Base-by-base conservation (phyloP, 2,329 filamentous ascomycete species). In the Alternaria metachromatica region DNA sequence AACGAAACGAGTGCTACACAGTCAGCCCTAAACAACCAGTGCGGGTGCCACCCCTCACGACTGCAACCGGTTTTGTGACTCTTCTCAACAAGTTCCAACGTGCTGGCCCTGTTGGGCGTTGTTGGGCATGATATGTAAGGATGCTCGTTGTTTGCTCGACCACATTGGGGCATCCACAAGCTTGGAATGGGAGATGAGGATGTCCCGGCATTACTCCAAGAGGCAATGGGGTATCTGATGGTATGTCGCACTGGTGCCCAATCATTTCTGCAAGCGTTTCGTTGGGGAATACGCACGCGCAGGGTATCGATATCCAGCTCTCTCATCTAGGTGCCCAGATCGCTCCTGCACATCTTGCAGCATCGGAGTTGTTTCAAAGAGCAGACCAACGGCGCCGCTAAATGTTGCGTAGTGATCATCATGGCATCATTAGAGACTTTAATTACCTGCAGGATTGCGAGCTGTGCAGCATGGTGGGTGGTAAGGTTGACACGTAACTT, bases 261-360 rank as follows among this genome's bases (percentile, higher is more conserved):
- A 53, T 23, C 49, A 41, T 37, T 53, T 11, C 37, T 41, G 23
- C 49, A 23, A 15, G 33, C 20, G 28, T 53, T 53, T 53, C 49
- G 49, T 53, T 41, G 20, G 15, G 30, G 20, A n/a, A 11, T 25
- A 30, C 23, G 46, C 25, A 50, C 25, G 49, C 49, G 23, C 20
- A n/a, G 49, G 20, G 30, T 37, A 23, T 53, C 30, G 30, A 25
- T 37, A 37, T 25, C 30, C 30, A 53, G 49, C 49, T 23, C 49
- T 37, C 30, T 21, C 20, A 46, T 4, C 44, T 21, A 21, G 30
- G 9, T 33, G 30, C 28, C 21, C 30, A 53, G 49, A 53, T 53
- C 49, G 28, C 49, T 53, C 49, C 30, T 53, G 49, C 49, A 37
- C 49, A 53, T 37, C 49, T 53, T 53, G 20, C 49, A 53, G 49